These are phyloP conservation scores for Phlebiopsis flavidoalba DNA, from an alignment of 768 basidiomycete species.

Conservation along the genomic window DNA sequence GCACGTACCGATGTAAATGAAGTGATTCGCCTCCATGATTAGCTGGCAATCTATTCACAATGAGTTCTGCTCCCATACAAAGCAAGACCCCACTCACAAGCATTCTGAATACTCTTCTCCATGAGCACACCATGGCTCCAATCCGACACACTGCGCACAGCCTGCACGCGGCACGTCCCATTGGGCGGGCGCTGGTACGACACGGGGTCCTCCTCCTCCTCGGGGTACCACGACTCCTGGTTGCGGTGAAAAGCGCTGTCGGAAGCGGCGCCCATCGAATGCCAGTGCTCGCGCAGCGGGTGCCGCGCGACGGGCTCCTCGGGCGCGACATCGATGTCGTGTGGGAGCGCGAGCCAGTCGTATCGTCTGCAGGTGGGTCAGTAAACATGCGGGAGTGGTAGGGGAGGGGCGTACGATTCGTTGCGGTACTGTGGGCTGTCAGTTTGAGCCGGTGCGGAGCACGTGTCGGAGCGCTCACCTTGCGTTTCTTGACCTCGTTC, in stretches of 20 bases:
- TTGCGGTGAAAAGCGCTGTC: conserved; percentile 57
- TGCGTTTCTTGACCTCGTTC: conserved; percentile 87
- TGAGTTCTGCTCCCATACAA: neutral
- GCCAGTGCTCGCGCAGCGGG: conserved; percentile 64
- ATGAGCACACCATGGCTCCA: conserved; percentile 93
- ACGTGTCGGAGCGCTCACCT: conserved; percentile 33
- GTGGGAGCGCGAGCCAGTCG: conserved; percentile 77
- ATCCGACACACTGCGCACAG: conserved; percentile 79
- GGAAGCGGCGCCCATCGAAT: conserved; percentile 52
- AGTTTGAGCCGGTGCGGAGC: neutral
- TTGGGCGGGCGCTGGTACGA: conserved; percentile 39
- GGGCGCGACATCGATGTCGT: conserved; percentile 54
- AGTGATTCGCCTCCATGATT: conserved; percentile 82
- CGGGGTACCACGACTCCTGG: conserved; percentile 16
- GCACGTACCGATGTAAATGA: conserved; percentile 81
- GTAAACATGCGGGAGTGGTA: neutral
- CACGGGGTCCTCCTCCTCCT: conserved; percentile 33
- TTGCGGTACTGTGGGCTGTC: conserved; percentile 28
- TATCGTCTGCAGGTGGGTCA: conserved; percentile 32
- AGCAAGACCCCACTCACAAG: conserved; percentile 51
- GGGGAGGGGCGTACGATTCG: conserved; percentile 37
- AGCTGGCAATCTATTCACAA: conserved; percentile 56
- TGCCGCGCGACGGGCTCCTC: conserved; percentile 69
- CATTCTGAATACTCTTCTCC: conserved; percentile 91
- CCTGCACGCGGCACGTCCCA: conserved; percentile 69